Percentiles rank a stretch among this genome's conserved stretches.
phyloP scores from a whole-genome alignment of 768 basidiomycete species.

The Suillus lakei region DNA sequence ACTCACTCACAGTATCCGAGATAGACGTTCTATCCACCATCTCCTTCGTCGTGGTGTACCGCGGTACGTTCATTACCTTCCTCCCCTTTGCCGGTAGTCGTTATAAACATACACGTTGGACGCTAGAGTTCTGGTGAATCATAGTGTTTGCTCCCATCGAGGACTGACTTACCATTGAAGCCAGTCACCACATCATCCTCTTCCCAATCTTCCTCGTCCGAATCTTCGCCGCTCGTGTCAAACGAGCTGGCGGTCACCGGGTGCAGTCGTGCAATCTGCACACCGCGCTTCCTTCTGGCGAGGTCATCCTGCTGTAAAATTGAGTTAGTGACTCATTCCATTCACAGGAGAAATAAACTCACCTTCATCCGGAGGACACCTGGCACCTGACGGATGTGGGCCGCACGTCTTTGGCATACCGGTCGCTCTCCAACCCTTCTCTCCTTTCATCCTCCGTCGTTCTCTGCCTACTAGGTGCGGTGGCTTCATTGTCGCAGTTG shows the following conservation, averaged over 20 bases:
- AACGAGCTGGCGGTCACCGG: slow-evolving; percentile 2
- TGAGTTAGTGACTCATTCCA: slow-evolving; percentile 15
- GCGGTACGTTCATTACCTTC: slow-evolving; percentile 29
- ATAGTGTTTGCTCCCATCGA: slow-evolving; percentile 14
- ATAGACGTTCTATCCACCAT: slow-evolving; percentile 24
- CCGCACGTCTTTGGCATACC: slow-evolving; percentile 28
- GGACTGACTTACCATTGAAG: slow-evolving; percentile 31
- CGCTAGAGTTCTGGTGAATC: slow-evolving; percentile 16
- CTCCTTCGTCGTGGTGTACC: slow-evolving; percentile 34
- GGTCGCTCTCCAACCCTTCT: slow-evolving; percentile 32
- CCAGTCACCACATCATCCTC: neutral
- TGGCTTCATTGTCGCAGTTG: neutral
- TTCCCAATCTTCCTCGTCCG: slow-evolving; percentile 12
- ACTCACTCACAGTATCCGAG: neutral
- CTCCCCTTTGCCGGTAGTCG: slow-evolving; percentile 12
- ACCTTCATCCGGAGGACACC: slow-evolving; percentile 30
- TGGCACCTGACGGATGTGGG: slow-evolving; percentile 32
- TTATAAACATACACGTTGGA: slow-evolving; percentile 22
- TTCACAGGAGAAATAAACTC: slow-evolving; percentile 11
- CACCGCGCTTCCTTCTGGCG: neutral
- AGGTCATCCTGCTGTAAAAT: slow-evolving; percentile 20
- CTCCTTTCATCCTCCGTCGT: slow-evolving; percentile 33
- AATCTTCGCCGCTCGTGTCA: slow-evolving; percentile 14
- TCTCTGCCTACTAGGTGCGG: slow-evolving; percentile 27
- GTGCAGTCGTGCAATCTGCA: too few species aligned